Percentiles rank a stretch among this genome's conserved stretches.
phyloP scores from a whole-genome alignment of 176 grass and related monocot species.

The Carex parvula region DNA sequence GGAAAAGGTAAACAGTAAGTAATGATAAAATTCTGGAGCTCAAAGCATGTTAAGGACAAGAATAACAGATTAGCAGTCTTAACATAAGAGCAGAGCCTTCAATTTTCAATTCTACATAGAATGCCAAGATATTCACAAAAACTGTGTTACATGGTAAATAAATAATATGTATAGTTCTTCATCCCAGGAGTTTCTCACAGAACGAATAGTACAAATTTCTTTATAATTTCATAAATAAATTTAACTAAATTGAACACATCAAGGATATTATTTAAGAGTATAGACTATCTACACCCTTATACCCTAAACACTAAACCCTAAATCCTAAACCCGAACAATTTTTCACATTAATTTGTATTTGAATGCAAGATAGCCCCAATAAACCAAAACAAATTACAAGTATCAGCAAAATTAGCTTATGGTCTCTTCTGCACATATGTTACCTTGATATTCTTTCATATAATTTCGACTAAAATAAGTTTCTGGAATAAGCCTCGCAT shows the following conservation, averaged over 20 bases:
- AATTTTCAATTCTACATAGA: neutral
- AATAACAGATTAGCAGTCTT: neutral
- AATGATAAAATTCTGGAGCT: neutral
- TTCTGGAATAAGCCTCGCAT: constrained; percentile 49
- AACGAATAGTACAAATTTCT: neutral
- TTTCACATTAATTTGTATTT: neutral
- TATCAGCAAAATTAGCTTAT: neutral
- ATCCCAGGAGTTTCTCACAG: neutral
- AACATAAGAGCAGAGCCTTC: neutral
- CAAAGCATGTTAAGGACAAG: neutral
- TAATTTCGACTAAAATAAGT: constrained; percentile 42
- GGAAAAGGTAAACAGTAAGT: neutral
- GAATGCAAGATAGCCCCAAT: neutral
- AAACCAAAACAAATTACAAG: neutral
- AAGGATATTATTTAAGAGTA: neutral
- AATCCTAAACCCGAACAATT: too few relatives aligned
- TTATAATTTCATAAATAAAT: neutral
- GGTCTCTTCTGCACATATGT: neutral
- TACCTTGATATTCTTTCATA: constrained; percentile 22
- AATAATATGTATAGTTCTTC: neutral
- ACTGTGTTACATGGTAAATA: neutral
- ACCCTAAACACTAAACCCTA: neutral
- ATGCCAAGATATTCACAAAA: neutral
- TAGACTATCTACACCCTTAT: neutral
- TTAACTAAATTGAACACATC: neutral